Conservation (phyloP, 1,284 basidiomycete genomes). For the Xerocomus amazonicus region DNA sequence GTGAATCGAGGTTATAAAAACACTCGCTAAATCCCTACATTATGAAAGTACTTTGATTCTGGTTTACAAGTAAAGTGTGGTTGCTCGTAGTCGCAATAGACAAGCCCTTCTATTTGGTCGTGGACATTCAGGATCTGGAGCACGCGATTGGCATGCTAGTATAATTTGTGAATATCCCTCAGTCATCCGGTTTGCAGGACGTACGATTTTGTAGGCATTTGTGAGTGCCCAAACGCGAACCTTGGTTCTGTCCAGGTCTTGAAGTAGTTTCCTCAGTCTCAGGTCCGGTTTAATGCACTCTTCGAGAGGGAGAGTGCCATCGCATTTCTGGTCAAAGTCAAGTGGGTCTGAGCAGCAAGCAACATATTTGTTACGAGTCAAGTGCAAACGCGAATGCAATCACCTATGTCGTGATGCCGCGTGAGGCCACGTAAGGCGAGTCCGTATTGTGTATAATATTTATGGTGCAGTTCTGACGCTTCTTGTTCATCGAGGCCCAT, state of each 20-base stretch:
- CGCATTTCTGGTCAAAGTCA: conserved; percentile 84
- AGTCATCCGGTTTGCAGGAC: conserved; percentile 22
- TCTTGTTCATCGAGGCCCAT: conserved; percentile 68
- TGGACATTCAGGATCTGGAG: conserved; percentile 70
- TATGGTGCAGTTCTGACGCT: conserved; percentile 68
- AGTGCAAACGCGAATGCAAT: conserved; percentile 8
- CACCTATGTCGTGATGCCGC: conserved; percentile 76
- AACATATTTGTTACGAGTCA: conserved; percentile 1
- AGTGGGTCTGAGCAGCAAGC: conserved; percentile 58
- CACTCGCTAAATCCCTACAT: conserved; percentile 38
- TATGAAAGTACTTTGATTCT: conserved; percentile 63
- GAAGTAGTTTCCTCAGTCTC: conserved; percentile 60
- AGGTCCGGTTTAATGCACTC: conserved; percentile 71
- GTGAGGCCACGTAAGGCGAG: conserved; percentile 83
- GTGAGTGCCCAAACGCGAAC: conserved; percentile 80
- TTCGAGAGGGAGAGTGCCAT: conserved; percentile 81
- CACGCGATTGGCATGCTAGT: conserved; percentile 78
- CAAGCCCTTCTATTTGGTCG: conserved; percentile 75
- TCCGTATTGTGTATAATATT: conserved; percentile 79
- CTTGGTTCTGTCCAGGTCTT: conserved; percentile 77
- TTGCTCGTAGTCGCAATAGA: conserved; percentile 77
- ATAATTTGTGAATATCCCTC: conserved; percentile 8
- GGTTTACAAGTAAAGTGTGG: conserved; percentile 81
- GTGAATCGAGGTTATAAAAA: conserved; percentile 2
- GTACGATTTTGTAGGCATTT: conserved; percentile 73